Conservation (phyloP, 371 early-diverging fungal genomes). For the Mucor saturninus region DNA sequence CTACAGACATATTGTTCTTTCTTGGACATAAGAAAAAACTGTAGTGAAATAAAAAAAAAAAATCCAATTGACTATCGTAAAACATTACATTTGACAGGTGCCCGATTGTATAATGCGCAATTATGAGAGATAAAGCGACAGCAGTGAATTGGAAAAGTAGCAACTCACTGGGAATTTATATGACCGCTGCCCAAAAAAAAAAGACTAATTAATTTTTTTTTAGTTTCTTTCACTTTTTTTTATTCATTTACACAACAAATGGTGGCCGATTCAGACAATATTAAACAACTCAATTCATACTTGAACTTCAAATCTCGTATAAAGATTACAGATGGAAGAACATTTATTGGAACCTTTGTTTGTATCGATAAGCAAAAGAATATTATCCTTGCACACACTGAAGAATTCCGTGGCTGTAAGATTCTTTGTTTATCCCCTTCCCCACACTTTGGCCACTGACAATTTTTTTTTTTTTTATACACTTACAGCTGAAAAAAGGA, state of each 20-base stretch:
- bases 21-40: too few relatives aligned
- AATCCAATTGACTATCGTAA: too few relatives aligned
- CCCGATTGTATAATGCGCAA: too few relatives aligned
- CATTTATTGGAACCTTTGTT: constrained; percentile 79
- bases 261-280: constrained; percentile 43
- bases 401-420: constrained; percentile 71
- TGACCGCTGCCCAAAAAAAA: too few relatives aligned
- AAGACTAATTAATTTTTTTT: too few relatives aligned
- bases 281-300: constrained; percentile 56
- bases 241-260: background rate
- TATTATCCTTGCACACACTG: constrained; percentile 76
- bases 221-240: background rate
- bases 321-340: constrained; percentile 75
- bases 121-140: too few relatives aligned
- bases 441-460: too few relatives aligned
- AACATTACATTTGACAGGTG: too few relatives aligned
- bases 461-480: background rate
- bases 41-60: too few relatives aligned
- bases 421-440: background rate
- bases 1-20: too few relatives aligned
- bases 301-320: constrained; percentile 71
- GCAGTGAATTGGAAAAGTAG: too few relatives aligned
- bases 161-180: too few relatives aligned
- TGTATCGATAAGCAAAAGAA: constrained; percentile 84
- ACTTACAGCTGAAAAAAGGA: constrained; percentile 61